Conservation (phyloP, 352 stramenopile species). For the Pythium pectinolyticum region DNA sequence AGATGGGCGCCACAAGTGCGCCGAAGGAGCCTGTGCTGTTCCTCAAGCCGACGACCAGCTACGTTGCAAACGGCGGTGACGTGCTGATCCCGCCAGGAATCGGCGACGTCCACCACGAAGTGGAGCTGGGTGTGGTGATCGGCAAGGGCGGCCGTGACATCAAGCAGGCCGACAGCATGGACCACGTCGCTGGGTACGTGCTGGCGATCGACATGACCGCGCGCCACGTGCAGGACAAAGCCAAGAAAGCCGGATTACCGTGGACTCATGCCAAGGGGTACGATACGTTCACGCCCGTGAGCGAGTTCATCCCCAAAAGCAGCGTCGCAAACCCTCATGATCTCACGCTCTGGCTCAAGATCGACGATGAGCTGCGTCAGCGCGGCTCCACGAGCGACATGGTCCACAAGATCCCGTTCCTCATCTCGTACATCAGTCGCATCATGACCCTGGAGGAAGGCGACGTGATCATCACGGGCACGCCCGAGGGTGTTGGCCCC, state of each 20-base stretch:
- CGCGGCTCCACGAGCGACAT: conserved; percentile 75
- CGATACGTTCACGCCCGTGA: conserved; percentile 83
- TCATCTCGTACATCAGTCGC: conserved; percentile 76
- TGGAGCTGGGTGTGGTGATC: conserved; percentile 81
- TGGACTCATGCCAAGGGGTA: conserved; percentile 78
- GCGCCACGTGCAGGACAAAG: conserved; percentile 71
- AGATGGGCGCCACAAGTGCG: conserved; percentile 67
- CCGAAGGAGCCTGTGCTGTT: conserved; percentile 79
- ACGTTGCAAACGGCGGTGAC: conserved; percentile 53
- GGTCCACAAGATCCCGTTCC: conserved; percentile 76
- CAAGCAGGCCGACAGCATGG: conserved; percentile 55
- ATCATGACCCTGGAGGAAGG: conserved; percentile 86
- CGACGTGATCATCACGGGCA: conserved; percentile 86
- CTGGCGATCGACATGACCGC: conserved; percentile 85
- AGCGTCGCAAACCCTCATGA: conserved; percentile 59
- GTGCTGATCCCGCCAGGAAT: conserved; percentile 70
- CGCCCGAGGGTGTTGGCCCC: conserved; percentile 71
- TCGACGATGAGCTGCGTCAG: conserved; percentile 75
- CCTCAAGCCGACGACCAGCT: conserved; percentile 80
- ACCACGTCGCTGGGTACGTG: conserved; percentile 70
- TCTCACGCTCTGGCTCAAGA: conserved; percentile 79
- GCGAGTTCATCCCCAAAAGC: conserved; percentile 76
- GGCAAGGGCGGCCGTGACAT: conserved; percentile 68
- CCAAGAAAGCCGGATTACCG: conserved; percentile 71
- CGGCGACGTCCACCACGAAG: conserved; percentile 81